Percentiles rank a stretch among this genome's conserved stretches.
phyloP scores from a whole-genome alignment of 257 asterid genomes.

The Forsythia suspensa region DNA sequence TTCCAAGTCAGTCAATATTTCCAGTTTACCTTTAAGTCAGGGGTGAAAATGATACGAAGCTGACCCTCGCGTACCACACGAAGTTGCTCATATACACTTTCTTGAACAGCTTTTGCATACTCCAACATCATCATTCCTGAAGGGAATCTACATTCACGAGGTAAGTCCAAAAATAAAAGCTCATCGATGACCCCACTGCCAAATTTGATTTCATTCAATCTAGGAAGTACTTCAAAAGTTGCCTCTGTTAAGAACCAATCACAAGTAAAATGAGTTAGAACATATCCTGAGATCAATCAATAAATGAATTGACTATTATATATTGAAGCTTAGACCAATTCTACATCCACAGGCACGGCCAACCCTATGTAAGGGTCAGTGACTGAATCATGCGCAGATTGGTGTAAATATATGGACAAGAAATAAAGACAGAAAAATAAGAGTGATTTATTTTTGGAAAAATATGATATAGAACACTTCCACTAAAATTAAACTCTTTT shows the following conservation, averaged over 20 bases:
- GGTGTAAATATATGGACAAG: not conserved
- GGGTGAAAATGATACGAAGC: slow-evolving; percentile 88
- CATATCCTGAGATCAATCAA: not conserved
- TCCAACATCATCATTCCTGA: slow-evolving; percentile 96
- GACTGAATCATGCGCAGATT: not conserved
- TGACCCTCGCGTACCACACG: slow-evolving; percentile 98
- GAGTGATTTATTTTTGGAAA: no score
- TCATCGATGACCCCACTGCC: slow-evolving; percentile 88
- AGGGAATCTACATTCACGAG: slow-evolving; percentile 82
- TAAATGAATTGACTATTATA: not conserved
- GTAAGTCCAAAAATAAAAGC: slow-evolving; percentile 91
- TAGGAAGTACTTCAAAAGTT: slow-evolving; percentile 94
- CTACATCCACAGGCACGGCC: not conserved
- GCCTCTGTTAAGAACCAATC: slow-evolving; percentile 64
- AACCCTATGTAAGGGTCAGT: not conserved
- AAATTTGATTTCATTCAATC: slow-evolving; percentile 93
- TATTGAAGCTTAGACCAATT: not conserved
- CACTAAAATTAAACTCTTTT: no score
- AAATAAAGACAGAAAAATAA: not conserved
- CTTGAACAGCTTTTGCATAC: slow-evolving; percentile 92
- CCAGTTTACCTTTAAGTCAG: slow-evolving; percentile 79
- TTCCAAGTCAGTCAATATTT: not conserved
- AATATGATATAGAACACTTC: no score
- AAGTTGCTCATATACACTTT: slow-evolving; percentile 91
- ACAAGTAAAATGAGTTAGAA: not conserved